These are phyloP conservation scores for Coffea humblotiana DNA, from an alignment of 305 asterid species.

Conservation along the genomic window DNA sequence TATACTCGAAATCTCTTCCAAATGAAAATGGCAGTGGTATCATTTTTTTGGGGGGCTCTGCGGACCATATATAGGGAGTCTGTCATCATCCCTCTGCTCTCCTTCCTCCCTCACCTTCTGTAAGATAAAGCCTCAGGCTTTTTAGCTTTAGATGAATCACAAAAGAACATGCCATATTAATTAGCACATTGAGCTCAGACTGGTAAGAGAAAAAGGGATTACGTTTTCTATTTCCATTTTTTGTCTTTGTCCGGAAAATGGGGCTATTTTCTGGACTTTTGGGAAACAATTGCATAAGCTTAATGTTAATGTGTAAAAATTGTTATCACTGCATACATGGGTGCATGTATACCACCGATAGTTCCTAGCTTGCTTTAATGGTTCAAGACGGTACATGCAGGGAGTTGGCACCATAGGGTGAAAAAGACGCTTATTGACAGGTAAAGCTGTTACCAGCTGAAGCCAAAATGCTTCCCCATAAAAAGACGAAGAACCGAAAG, in stretches of 20 bases:
- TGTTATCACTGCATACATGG: too few relatives aligned
- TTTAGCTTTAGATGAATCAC: neutral
- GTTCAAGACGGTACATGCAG: too few relatives aligned
- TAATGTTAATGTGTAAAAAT: too few relatives aligned
- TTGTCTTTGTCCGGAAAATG: neutral
- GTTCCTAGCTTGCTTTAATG: neutral
- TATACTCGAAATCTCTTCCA: neutral
- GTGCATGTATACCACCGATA: too few relatives aligned
- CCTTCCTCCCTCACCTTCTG: neutral
- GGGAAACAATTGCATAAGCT: neutral
- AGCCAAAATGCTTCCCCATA: neutral
- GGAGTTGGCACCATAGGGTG: too few relatives aligned
- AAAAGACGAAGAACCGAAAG: too few relatives aligned
- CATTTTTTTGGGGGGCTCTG: conserved; percentile 14
- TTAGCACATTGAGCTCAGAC: neutral
- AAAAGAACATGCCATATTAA: neutral
- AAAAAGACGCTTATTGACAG: too few relatives aligned
- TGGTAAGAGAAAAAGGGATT: neutral
- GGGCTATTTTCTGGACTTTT: neutral
- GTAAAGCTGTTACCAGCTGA: neutral
- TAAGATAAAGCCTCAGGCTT: neutral
- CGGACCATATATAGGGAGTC: conserved; percentile 29
- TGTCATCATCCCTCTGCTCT: conserved; percentile 16
- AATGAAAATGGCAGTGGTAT: neutral
- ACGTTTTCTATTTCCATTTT: too few relatives aligned